Evolutionary conservation across 2,329 filamentous ascomycete genomes (phyloP), one percentile per base, ranked within the genome.

Genomic region (Stenocarpella maydis): DNA sequence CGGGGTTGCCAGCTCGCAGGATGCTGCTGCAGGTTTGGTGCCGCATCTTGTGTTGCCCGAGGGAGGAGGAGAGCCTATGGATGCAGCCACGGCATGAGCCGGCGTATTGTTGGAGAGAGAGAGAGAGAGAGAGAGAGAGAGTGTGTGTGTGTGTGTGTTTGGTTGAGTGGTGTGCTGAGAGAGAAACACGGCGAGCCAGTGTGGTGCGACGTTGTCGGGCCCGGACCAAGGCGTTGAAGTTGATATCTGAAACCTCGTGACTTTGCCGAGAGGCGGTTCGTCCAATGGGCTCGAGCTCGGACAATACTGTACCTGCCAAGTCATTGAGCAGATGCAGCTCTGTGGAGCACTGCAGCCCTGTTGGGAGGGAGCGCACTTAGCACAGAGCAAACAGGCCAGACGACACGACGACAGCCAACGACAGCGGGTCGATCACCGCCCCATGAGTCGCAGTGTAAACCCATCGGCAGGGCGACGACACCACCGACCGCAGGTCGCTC

Each of bases 361-460:
- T 47, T 45, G 58, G n/a, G n/a, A n/a, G n/a, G n/a, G n/a, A n/a
- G n/a, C n/a, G n/a, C n/a, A n/a, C n/a, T n/a, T n/a, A 49, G 58
- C 31, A 34, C 31, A 34, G 26, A 45, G 34, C 58, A 21, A 34
- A 61, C 58, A 61, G 41, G 58, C 31, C 26, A 43, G 37, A 21
- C 12, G 39, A 31, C 39, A 60, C 55, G 26, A 45, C 55, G n/a
- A 28, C 34, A 37, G 34, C 55, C 58, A 63, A 49, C 43, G 58
- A 24, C 58, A 21, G n/a, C 43, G n/a, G 43, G 28, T 12, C 6
- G 58, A 63, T 63, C 58, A 43, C 41, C 58, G 28, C 58, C 28
- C 58, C 58, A 63, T 63, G 58, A 63, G 19, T 63, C 58, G 58
- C 19, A n/a, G n/a, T n/a, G n/a, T n/a, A 26, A 24, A 63, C 28